phyloP scores from a whole-genome alignment of 202 grass and related monocot genomes.

The Cymbopogon flexuosus region DNA sequence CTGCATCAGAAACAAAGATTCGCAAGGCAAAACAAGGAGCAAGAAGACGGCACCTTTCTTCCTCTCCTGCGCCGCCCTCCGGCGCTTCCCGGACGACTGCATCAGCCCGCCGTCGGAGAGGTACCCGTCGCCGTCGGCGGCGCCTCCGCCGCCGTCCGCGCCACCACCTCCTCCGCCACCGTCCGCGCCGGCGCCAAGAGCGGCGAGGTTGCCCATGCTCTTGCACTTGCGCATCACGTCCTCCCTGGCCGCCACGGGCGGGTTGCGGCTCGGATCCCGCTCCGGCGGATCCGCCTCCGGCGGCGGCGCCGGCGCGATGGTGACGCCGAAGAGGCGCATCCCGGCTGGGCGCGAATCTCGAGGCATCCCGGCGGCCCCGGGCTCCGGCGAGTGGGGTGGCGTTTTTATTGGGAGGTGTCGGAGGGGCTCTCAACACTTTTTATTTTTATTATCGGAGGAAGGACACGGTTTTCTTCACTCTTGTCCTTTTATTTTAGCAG shows the following conservation, averaged over 20 bases:
- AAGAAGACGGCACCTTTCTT: no score
- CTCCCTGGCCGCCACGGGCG: slow-evolving; percentile 40
- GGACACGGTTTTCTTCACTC: neutral
- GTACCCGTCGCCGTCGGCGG: slow-evolving; percentile 19
- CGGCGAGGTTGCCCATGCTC: slow-evolving; percentile 62
- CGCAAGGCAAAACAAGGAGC: no score
- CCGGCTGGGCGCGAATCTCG: slow-evolving; percentile 37
- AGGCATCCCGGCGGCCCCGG: slow-evolving; percentile 44
- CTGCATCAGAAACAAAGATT: no score
- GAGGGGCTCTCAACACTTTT: neutral
- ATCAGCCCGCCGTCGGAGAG: no score
- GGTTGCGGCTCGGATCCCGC: slow-evolving; percentile 40
- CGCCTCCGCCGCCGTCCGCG: slow-evolving; percentile 10
- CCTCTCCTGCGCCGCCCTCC: no score
- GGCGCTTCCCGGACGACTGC: neutral
- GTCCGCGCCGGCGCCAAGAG: slow-evolving; percentile 6
- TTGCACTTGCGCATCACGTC: slow-evolving; percentile 68
- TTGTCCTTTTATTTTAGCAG: neutral
- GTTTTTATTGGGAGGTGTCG: slow-evolving; percentile 37
- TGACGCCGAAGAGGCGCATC: slow-evolving; percentile 61
- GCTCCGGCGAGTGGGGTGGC: slow-evolving; percentile 27
- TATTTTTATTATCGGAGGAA: slow-evolving; percentile 15
- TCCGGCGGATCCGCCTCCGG: slow-evolving; percentile 18
- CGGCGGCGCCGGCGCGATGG: slow-evolving; percentile 38
- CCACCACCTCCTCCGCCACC: slow-evolving; percentile 4